Base-by-base conservation (phyloP, 2,329 filamentous ascomycete species). In the Sclerotinia subarctica region DNA sequence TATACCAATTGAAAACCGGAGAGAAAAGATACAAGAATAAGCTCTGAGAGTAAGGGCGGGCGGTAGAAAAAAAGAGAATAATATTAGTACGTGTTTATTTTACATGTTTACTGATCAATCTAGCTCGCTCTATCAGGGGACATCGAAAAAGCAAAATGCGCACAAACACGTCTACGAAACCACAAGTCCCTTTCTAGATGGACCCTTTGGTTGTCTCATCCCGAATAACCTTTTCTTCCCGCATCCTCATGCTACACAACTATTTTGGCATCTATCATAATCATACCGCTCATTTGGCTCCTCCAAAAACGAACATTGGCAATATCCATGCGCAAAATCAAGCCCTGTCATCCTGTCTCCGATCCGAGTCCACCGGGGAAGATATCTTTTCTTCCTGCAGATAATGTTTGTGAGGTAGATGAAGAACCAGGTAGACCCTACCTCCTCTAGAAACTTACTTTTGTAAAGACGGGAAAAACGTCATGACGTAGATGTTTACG, bases 91-190 rank as follows among this genome's bases (percentile, higher is more conserved):
- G 1, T 11, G 24, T 38, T n/a, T 8, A 19, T 38, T 35, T 38
- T 38, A 38, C 35, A 1, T 19, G 44, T 35, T 35, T 38, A 49
- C 44, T 51, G 21, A 19, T 49, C 44, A 51, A 38, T 42, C 26
- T 62, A 62, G 58, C 15, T 51, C 46, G 13, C 46, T 62, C 46
- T 21, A 62, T 51, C 58, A 62, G 46, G 58, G 58, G 58, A 21
- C 24, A 3, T 47, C 19, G 15, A 38, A 51, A 47, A 62, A 32
- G 21, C 3, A 49, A 62, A 49, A 62, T 62, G 26, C 7, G 44
- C 29, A 62, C 58, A 62, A 47, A 35, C 29, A 46, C 44, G 35
- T n/a, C 26, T 10, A 24, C 29, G 21, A 24, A 35, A 44, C n/a
- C 21, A 19, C 5, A 17, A 5, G 8, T 11, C 21, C 32, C 15